These are phyloP conservation scores for Parastagonospora nodorum DNA, from an alignment of 2,329 filamentous ascomycete species.

Conservation along the genomic window DNA sequence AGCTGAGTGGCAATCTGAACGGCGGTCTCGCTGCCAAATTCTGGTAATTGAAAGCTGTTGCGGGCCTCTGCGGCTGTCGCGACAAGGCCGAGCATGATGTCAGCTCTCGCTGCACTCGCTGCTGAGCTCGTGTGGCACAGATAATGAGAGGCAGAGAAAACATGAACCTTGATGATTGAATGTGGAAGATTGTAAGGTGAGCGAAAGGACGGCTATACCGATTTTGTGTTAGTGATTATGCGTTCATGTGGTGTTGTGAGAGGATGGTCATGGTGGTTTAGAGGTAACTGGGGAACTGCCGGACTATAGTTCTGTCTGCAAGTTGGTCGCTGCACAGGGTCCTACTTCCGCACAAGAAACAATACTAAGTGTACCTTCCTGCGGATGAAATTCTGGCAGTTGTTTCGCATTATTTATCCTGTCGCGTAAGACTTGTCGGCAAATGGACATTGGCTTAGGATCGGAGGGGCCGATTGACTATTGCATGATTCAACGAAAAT, in stretches of 20 bases:
- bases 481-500: too few species aligned
- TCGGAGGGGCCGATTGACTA: too few species aligned
- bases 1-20: too few species aligned
- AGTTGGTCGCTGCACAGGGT: background rate
- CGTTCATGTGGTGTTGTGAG: background rate
- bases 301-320: too few species aligned
- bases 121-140: background rate
- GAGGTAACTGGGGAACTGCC: too few species aligned
- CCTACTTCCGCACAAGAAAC: background rate
- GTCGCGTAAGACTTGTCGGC: too few species aligned
- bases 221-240: background rate
- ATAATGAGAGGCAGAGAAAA: background rate
- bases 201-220: background rate
- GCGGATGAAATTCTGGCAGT: background rate
- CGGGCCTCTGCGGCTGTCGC: background rate
- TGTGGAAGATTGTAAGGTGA: background rate
- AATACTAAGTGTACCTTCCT: background rate
- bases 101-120: background rate
- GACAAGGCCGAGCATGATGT: background rate
- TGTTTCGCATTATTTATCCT: too few species aligned
- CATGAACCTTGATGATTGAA: background rate
- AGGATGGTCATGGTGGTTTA: background rate
- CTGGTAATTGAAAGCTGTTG: background rate
- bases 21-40: background rate
- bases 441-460: too few species aligned